phyloP scores from a whole-genome alignment of 116 monocot genomes.

The Phalaenopsis hybrid region DNA sequence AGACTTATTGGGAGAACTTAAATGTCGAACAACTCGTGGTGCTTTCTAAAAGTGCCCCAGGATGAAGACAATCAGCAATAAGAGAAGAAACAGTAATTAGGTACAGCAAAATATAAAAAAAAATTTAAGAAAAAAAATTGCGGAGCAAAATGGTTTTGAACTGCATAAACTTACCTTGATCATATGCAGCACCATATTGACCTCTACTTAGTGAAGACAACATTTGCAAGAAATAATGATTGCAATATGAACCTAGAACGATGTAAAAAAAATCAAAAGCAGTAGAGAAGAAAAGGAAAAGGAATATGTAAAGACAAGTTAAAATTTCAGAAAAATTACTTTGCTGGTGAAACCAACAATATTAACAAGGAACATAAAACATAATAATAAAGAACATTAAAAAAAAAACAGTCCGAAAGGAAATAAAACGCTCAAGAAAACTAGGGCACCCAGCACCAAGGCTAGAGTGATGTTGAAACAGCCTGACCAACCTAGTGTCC shows the following conservation, averaged over 20 bases:
- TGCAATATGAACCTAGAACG: constrained; percentile 75
- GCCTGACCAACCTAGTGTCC: neutral
- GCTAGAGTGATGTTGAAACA: neutral
- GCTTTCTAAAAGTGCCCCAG: neutral
- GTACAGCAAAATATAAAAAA: neutral
- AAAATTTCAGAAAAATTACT: neutral
- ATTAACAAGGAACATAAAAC: neutral
- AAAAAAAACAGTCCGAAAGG: neutral
- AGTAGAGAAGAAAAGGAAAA: neutral
- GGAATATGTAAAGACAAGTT: neutral
- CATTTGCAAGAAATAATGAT: constrained; percentile 86
- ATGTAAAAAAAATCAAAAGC: constrained; percentile 4
- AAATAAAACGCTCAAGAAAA: neutral
- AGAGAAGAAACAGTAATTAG: neutral
- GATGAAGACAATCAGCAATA: neutral
- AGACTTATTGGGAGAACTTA: neutral
- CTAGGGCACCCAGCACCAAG: neutral
- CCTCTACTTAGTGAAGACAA: constrained; percentile 73
- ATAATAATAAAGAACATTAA: neutral
- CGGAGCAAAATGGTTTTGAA: neutral
- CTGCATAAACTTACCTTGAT: constrained; percentile 46
- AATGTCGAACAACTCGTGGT: neutral
- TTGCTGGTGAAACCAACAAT: neutral
- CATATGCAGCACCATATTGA: constrained; percentile 76
- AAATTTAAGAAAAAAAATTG: neutral